Conservation (phyloP, 2,329 filamentous ascomycete genomes). For the Fusarium chuoi region DNA sequence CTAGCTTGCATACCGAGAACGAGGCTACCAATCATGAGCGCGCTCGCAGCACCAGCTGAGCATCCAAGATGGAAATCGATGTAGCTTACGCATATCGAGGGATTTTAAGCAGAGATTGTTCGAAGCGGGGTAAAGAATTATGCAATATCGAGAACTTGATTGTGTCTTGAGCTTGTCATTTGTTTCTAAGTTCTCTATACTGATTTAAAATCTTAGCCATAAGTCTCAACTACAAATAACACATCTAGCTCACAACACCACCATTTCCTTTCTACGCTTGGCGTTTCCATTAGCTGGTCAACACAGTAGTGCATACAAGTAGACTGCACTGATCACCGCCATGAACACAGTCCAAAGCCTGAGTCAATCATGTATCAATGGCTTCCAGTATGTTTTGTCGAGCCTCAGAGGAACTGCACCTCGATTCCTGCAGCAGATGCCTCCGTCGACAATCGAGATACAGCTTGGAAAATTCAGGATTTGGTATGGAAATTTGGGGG, state of each 20-base stretch:
- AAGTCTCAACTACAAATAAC: neutral
- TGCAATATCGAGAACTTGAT: fast-evolving
- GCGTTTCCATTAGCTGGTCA: neutral
- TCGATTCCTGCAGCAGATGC: neutral
- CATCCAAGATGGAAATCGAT: neutral
- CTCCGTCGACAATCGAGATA: neutral
- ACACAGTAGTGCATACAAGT: fast-evolving
- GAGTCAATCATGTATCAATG: neutral
- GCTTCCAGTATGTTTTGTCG: neutral
- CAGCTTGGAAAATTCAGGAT: neutral
- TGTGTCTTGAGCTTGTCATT: neutral
- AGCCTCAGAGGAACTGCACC: fast-evolving
- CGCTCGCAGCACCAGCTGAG: fast-evolving
- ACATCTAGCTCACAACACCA: neutral
- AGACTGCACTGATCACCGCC: neutral
- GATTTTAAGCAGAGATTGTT: neutral
- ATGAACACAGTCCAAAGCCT: neutral
- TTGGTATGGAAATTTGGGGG: neutral
- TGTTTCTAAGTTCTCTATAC: neutral
- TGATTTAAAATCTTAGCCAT: neutral
- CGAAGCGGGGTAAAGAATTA: neutral
- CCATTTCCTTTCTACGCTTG: neutral
- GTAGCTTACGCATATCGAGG: neutral
- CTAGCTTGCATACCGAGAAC: neutral
- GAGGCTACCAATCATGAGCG: neutral